A percentile compares a stretch with the other conserved stretches of the same genome.
Evolutionary conservation across 768 basidiomycete genomes (phyloP).

Genomic region (Leccinum fibrillosum): DNA sequence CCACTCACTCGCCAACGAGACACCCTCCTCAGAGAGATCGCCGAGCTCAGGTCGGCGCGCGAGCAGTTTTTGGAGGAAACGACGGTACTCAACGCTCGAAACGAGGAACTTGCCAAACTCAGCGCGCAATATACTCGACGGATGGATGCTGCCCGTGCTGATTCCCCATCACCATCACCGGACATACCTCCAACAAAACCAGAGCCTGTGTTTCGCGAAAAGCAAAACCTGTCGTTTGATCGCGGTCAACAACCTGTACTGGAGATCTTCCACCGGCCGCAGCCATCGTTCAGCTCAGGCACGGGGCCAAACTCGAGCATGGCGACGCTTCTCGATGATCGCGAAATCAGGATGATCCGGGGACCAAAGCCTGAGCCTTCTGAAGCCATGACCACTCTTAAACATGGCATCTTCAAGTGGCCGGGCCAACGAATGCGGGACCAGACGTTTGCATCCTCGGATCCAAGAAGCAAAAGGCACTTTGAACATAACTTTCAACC

Average conservation of each 20-base stretch:
- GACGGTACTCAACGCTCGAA: constrained; percentile 82
- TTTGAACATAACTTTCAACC: constrained; percentile 87
- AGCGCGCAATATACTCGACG: constrained; percentile 79
- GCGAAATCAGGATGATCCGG: constrained; percentile 26
- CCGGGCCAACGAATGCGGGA: constrained; percentile 56
- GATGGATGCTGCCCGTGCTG: constrained; percentile 47
- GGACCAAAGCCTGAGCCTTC: constrained; percentile 28
- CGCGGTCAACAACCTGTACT: constrained; percentile 10
- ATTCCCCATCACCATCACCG: constrained; percentile 6
- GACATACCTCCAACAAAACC: constrained; percentile 9
- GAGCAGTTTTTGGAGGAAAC: constrained; percentile 92
- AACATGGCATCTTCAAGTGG: constrained; percentile 70
- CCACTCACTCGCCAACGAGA: constrained; percentile 84
- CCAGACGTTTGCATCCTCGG: constrained; percentile 32
- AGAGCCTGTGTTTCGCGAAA: constrained; percentile 15
- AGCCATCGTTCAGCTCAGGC: constrained; percentile 12
- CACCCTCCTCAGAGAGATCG: constrained; percentile 71
- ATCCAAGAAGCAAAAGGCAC: constrained; percentile 38
- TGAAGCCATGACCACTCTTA: constrained; percentile 50
- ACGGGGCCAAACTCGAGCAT: constrained; percentile 19
- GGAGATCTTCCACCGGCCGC: constrained; percentile 7
- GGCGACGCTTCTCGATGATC: constrained; percentile 25
- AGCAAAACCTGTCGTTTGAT: constrained; percentile 31
- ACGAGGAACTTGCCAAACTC: constrained; percentile 89
- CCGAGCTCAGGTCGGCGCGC: constrained; percentile 80